phyloP scores from a whole-genome alignment of 2,329 filamentous ascomycete genomes.

The Colletotrichum australisinense region DNA sequence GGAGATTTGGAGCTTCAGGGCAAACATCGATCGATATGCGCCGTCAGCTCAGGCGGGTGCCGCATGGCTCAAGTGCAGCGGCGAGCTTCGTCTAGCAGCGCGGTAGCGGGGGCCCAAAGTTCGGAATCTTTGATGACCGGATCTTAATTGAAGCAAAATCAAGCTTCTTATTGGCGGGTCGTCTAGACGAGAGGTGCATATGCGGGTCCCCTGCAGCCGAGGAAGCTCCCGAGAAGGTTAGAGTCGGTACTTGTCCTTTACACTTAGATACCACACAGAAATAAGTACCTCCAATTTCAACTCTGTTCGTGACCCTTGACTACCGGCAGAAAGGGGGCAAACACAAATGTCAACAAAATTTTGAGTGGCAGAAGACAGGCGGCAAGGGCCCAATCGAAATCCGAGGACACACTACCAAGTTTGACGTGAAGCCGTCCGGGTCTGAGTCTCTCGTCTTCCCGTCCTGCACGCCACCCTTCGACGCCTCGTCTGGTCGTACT shows the following conservation, averaged over 20 bases:
- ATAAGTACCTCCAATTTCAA: conserved; percentile 20
- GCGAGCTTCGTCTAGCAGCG: background rate
- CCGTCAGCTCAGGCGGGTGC: background rate
- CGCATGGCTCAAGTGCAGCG: background rate
- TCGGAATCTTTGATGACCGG: background rate
- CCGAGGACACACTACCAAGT: conserved; percentile 27
- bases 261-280: background rate
- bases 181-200: conserved; percentile 33
- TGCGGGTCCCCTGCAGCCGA: conserved; percentile 24
- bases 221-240: conserved; percentile 22
- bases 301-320: conserved; percentile 29
- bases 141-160: conserved; percentile 28
- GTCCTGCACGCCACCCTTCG: conserved; percentile 22
- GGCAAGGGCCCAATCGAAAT: conserved; percentile 18
- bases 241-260: background rate
- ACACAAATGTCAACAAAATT: conserved; percentile 35
- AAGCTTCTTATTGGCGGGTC: conserved; percentile 31
- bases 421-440: conserved; percentile 20
- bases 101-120: background rate
- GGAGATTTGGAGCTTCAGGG: background rate
- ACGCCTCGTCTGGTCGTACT: conserved; percentile 30
- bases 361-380: conserved; percentile 7
- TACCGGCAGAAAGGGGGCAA: conserved; percentile 36
- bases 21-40: background rate
- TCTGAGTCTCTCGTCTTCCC: conserved; percentile 2